A percentile compares a stretch with the other conserved stretches of the same genome.
phyloP scores from a whole-genome alignment of 2,329 filamentous ascomycete species.

The Pseudomassariella vexata region DNA sequence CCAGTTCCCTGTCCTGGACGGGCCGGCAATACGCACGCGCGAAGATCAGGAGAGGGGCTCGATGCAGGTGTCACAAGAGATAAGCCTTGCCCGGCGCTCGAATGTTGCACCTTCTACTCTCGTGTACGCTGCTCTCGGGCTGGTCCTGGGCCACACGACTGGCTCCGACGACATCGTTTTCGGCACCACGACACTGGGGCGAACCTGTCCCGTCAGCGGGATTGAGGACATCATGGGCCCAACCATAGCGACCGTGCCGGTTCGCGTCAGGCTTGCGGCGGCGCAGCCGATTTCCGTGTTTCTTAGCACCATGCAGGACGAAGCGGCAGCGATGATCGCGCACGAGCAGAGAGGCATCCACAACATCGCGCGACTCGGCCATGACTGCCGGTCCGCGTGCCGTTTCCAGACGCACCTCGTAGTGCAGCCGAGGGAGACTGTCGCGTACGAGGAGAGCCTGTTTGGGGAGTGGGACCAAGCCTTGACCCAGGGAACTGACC shows the following conservation, averaged over 20 bases:
- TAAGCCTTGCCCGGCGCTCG: no score
- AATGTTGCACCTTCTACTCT: no score
- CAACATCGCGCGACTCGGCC: slow-evolving; percentile 2
- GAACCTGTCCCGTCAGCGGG: slow-evolving; percentile 14
- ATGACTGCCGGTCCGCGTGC: slow-evolving; percentile 1
- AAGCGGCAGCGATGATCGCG: slow-evolving; percentile 35
- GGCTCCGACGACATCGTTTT: slow-evolving; percentile 31
- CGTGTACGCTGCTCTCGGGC: slow-evolving; percentile 34
- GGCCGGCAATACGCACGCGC: no score
- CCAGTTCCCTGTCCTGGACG: no score
- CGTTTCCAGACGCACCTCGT: slow-evolving; percentile 28
- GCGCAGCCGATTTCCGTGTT: slow-evolving; percentile 18
- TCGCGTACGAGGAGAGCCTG: neutral
- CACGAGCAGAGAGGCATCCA: slow-evolving; percentile 34
- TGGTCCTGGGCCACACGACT: slow-evolving; percentile 28
- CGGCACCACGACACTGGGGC: slow-evolving; percentile 34
- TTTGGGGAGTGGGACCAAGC: no score
- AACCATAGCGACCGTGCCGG: slow-evolving; percentile 35
- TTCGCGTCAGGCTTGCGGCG: slow-evolving; percentile 26
- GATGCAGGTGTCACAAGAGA: no score
- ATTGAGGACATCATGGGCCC: slow-evolving; percentile 15
- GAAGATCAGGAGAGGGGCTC: no score
- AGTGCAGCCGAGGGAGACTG: slow-evolving; percentile 21
- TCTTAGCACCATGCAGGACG: slow-evolving; percentile 3
- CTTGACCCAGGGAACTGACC: no score